Evolutionary conservation across 257 asterid genomes (phyloP), one percentile per base, ranked within the genome.

Genomic region (Mentha longifolia): DNA sequence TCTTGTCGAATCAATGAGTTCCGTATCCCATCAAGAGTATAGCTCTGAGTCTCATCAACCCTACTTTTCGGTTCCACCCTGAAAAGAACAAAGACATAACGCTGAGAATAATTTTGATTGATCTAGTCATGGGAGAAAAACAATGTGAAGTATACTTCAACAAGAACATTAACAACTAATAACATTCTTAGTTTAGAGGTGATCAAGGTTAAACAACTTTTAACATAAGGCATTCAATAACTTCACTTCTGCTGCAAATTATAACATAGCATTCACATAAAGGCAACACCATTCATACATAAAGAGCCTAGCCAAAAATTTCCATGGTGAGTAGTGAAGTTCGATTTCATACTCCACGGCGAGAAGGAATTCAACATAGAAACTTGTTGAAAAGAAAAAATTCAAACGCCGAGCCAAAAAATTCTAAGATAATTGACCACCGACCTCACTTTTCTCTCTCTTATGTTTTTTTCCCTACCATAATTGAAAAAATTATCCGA

Each of bases 11-110:
- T 95, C 70, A 95, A 85, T 3, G 95, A 92, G 81, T 59, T 84
- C 75, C 99, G 79, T 60, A 95, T 88, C 50, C 97, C 99, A 5
- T 92, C 97, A 30, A 95, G 95, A 59, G 99, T 88, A 74, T 88
- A 88, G 70, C 91, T 80, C 71, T 85, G 79, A 2, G 88, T 82
- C 84, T 88, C 98, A 43, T 95, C 99, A 15, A 95, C 70, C 83
- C 99, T 85, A 17, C 63, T 71, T 71, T 83, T 95, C 20, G 67
- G 54, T 54, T 77, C 68, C 76, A 71, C 64, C 68, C 98, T 91
- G 77, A 61, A 80, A 85, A 17, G 37, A 58, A 70, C 67, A 9
- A 49, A 70, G 58, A 60, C 35, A 31, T 33, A 14, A 9, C 39
- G 14, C 20, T 65, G 63, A 66, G 79, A 50, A 78, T 61, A 78